These are phyloP conservation scores for Eutrema yunnanense DNA, from an alignment of 345 rosid species.

Conservation along the genomic window DNA sequence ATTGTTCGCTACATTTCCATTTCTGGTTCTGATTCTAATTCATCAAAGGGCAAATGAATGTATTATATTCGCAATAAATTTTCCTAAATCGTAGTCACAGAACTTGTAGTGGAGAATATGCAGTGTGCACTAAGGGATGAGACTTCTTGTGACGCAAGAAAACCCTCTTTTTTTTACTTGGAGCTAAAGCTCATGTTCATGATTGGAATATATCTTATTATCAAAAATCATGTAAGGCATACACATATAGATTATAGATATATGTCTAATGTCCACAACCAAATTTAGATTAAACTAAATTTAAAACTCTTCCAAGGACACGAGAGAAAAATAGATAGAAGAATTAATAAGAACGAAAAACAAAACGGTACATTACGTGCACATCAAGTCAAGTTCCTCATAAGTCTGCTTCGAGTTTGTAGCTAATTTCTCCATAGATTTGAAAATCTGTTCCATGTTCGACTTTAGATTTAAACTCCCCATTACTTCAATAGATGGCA, in stretches of 20 bases:
- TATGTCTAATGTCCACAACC: not conserved
- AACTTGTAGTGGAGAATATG: no score
- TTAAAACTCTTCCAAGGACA: not conserved
- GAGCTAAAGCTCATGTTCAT: not conserved
- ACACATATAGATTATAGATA: not conserved
- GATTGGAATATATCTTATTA: not conserved
- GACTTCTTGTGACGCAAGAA: not conserved
- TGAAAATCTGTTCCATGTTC: constrained; percentile 16
- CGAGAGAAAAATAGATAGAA: not conserved
- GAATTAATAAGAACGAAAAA: not conserved
- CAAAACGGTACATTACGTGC: constrained; percentile 2
- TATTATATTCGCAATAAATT: not conserved
- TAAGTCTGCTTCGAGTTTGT: constrained; percentile 18
- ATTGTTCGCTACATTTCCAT: not conserved
- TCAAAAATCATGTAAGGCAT: not conserved
- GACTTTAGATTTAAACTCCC: constrained; percentile 15
- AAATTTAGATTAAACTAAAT: not conserved
- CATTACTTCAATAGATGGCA: not conserved
- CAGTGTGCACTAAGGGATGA: not conserved
- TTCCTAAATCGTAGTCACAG: not conserved
- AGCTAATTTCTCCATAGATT: constrained; percentile 24
- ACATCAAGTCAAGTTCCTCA: constrained; percentile 9
- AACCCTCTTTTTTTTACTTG: not conserved
- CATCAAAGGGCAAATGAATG: not conserved
- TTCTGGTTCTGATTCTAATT: no score